Conservation (phyloP, 2,329 filamentous ascomycete species). For the Dactylonectria estremocensis region DNA sequence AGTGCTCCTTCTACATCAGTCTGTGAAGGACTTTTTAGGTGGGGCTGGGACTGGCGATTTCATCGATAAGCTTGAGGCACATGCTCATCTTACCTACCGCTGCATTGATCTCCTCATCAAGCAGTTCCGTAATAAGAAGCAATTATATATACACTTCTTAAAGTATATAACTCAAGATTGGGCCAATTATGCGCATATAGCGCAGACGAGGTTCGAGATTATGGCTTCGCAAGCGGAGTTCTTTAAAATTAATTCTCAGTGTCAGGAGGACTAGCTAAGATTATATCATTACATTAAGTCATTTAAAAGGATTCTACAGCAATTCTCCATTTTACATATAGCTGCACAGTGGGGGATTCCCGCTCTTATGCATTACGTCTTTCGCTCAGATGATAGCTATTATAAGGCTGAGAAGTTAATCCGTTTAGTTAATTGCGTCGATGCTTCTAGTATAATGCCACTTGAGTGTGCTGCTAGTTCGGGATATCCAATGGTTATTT, state of each 20-base stretch:
- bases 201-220: conserved; percentile 1
- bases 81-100: conserved; percentile 5
- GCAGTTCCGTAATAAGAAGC: neutral
- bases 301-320: neutral
- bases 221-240: conserved; percentile 2
- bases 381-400: neutral
- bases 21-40: conserved; percentile 35
- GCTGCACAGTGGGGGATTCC: conserved; percentile 4
- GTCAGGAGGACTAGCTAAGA: conserved; percentile 3
- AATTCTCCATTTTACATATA: conserved; percentile 14
- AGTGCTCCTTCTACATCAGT: conserved; percentile 37
- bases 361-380: conserved; percentile 1
- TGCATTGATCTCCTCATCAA: conserved; percentile 3
- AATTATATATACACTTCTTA: neutral
- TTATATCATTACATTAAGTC: neutral
- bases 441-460: neutral
- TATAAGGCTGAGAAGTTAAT: neutral
- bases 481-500: neutral
- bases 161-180: conserved; percentile 5
- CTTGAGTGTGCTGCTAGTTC: neutral
- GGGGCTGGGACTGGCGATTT: neutral
- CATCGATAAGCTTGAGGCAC: conserved; percentile 2
- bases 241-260: neutral
- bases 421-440: conserved; percentile 3
- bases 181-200: conserved; percentile 11